A percentile compares a stretch with the other conserved stretches of the same genome.
Evolutionary conservation across 2,329 filamentous ascomycete species (phyloP).

Genomic region (Dactylonectria macrodidyma): DNA sequence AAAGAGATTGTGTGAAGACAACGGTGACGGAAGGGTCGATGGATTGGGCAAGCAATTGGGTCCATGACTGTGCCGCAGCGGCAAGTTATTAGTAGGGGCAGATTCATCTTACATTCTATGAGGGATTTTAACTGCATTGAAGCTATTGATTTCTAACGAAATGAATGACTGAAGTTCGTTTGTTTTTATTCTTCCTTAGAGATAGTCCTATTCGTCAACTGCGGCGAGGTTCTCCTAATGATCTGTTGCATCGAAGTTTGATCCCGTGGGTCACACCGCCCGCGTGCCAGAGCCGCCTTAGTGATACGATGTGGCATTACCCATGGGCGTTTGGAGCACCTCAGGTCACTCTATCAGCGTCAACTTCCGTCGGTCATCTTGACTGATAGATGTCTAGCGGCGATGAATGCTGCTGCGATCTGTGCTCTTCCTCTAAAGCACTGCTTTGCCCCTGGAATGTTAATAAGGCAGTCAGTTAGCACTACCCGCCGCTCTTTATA

Average conservation of each 20-base stretch:
- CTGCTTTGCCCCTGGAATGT: conserved; percentile 42
- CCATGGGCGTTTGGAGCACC: conserved; percentile 7
- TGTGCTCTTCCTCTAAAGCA: conserved; percentile 31
- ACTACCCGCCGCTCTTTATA: conserved; percentile 30
- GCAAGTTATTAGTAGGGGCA: background rate
- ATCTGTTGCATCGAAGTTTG: background rate
- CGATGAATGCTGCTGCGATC: conserved; percentile 35
- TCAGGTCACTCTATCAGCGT: conserved; percentile 10
- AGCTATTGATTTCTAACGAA: background rate
- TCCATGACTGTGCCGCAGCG: background rate
- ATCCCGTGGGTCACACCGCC: background rate
- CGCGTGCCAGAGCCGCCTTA: background rate
- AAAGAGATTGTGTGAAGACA: background rate
- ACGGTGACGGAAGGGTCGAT: background rate
- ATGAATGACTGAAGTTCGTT: background rate
- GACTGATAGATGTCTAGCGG: conserved; percentile 41
- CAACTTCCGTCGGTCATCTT: conserved; percentile 32
- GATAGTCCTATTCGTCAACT: background rate
- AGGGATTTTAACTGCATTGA: background rate
- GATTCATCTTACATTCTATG: background rate
- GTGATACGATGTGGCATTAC: background rate
- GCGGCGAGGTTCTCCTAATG: background rate
- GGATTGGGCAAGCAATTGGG: background rate
- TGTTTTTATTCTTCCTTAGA: background rate
- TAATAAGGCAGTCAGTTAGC: conserved; percentile 38